Percentiles rank a stretch among this genome's conserved stretches.
Conservation (phyloP, 495 filamentous ascomycete genomes). For the Aspergillus bridgeri region DNA sequence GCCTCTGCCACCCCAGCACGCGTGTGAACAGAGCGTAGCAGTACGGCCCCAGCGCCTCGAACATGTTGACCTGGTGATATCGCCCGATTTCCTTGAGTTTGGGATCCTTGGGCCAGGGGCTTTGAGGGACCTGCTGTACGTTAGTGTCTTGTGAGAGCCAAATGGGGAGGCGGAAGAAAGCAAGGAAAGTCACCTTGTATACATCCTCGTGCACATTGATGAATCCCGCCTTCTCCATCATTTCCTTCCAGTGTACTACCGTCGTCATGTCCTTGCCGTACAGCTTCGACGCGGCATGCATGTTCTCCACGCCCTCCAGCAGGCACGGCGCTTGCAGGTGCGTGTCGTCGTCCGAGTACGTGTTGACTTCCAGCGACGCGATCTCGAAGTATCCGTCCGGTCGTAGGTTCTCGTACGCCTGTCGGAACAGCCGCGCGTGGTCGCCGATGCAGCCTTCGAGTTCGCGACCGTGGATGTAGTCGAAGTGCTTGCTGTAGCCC, state of each 20-base stretch:
- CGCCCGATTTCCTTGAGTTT: slow-evolving; percentile 49
- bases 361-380: slow-evolving; percentile 49
- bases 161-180: neutral
- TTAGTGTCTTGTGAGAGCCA: neutral
- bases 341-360: slow-evolving; percentile 53
- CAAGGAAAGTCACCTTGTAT: slow-evolving; percentile 31
- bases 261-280: slow-evolving; percentile 40
- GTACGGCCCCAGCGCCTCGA: slow-evolving; percentile 47
- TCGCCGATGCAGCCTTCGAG: slow-evolving; percentile 56
- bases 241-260: slow-evolving; percentile 38
- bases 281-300: slow-evolving; percentile 25
- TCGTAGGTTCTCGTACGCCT: slow-evolving; percentile 46
- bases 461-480: slow-evolving; percentile 61
- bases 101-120: slow-evolving; percentile 51
- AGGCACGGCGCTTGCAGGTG: slow-evolving; percentile 37
- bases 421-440: slow-evolving; percentile 51
- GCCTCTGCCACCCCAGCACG: slow-evolving; percentile 49
- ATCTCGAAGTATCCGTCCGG: slow-evolving; percentile 62
- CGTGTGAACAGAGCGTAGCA: slow-evolving; percentile 53
- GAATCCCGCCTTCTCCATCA: slow-evolving; percentile 53
- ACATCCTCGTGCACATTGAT: slow-evolving; percentile 47
- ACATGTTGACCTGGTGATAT: slow-evolving; percentile 45
- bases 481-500: slow-evolving; percentile 50
- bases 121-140: slow-evolving; percentile 33
- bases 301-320: slow-evolving; percentile 29